These are phyloP conservation scores for Cutaneotrichosporon daszewskae DNA, from an alignment of 1,284 basidiomycete genomes.

Conservation along the genomic window DNA sequence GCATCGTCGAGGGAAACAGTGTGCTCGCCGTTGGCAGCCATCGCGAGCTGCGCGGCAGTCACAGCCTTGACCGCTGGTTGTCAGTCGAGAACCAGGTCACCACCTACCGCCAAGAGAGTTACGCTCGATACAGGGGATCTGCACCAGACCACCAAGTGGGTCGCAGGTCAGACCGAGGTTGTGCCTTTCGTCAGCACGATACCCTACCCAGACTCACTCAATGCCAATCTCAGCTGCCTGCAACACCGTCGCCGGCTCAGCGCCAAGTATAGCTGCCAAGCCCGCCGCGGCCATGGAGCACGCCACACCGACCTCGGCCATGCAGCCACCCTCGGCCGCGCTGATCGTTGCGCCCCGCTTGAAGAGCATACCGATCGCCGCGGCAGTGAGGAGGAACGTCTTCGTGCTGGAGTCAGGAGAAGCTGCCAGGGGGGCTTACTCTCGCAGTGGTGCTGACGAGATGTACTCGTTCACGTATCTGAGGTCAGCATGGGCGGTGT, in stretches of 20 bases:
- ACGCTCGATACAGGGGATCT: constrained; percentile 84
- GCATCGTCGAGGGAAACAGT: constrained; percentile 69
- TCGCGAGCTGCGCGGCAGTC: constrained; percentile 86
- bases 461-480: constrained; percentile 36
- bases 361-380: constrained; percentile 92
- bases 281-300: constrained; percentile 60
- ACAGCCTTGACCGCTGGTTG: constrained; percentile 84
- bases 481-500: too few species aligned
- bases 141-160: constrained; percentile 74
- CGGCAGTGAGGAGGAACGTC: constrained; percentile 78
- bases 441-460: constrained; percentile 26
- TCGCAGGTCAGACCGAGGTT: constrained; percentile 87
- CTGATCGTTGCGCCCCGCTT: constrained; percentile 94
- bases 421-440: constrained; percentile 21
- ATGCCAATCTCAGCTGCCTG: constrained; percentile 94
- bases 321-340: constrained; percentile 78
- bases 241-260: constrained; percentile 52
- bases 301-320: constrained; percentile 50
- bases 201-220: constrained; percentile 26
- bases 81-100: too few species aligned
- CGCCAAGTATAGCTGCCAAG: constrained; percentile 88
- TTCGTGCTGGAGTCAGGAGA: constrained; percentile 50
- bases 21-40: constrained; percentile 74
- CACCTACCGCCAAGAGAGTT: constrained; percentile 51
- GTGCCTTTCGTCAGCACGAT: constrained; percentile 55